Base-by-base conservation (phyloP, 306 rosid species). In the Hippophae tibetana region DNA sequence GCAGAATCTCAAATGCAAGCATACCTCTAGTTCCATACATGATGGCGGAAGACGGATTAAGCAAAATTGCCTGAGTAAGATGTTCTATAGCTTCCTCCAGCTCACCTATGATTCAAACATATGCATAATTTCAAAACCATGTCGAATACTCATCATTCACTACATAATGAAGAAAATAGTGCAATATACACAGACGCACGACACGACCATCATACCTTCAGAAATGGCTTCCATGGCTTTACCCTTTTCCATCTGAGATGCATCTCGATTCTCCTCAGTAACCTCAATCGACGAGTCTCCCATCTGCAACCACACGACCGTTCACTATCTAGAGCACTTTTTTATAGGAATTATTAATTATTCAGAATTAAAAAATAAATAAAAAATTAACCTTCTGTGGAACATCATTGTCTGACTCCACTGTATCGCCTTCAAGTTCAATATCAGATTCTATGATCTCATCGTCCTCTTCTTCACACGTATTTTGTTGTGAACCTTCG, bases 11-110 rank as follows among this genome's bases (percentile, higher is more conserved):
- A 42, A 46, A 27, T 10, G 8, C 71, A 56, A 54, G 5, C 67
- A 47, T 57, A 89, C 96, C 96, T 86, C 97, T 83, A 27, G 88
- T 83, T 9, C 65, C 92, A 61, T 89, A 89, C 97, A 89, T 89
- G 47, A 89, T 89, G 13, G 97, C 95, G 6, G 97, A 89, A 13
- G 82, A 77, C 10, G 97, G 95, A 64, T 89, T 89, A 53, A 89
- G 89, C 64, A 57, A 75, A 70, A 89, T 86, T 5, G 97, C 95
- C 68, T 86, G 82, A 0, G 95, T 86, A 54, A 89, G 81, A 64
- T 49, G 77, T 67, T 86, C 82, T 52, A 86, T 70, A 0, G 97
- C 97, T 73, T 79, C 92, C 51, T 85, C 95, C 62, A 89, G 68
- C 54, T 83, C 81, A 60, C 83, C 94, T 85, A 76, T 69, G 66